Conservation (phyloP, 768 basidiomycete genomes). For the Candolleomyces efflorescens region DNA sequence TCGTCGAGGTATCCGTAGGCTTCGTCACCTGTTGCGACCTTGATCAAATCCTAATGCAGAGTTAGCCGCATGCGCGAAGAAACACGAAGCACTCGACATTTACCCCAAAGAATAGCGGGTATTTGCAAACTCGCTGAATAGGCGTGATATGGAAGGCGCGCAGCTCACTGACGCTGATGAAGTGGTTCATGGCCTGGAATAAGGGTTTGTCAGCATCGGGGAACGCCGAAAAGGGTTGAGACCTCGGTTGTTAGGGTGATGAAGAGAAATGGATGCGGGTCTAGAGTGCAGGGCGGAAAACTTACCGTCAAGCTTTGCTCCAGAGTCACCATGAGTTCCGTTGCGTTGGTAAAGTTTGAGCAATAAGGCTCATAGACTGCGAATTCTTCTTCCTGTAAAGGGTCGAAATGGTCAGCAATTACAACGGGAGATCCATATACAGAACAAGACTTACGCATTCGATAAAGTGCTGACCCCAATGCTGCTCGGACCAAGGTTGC, state of each 20-base stretch:
- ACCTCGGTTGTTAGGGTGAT: conserved; percentile 10
- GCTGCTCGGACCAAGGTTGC: conserved; percentile 76
- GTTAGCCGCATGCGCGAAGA: not conserved
- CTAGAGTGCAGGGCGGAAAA: conserved; percentile 14
- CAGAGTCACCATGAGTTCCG: conserved; percentile 80
- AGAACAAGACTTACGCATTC: conserved; percentile 63
- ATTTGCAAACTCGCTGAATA: conserved; percentile 97
- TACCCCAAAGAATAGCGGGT: conserved; percentile 90
- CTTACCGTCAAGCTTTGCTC: conserved; percentile 84
- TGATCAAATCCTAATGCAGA: conserved; percentile 9
- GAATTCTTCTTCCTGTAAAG: conserved; percentile 91
- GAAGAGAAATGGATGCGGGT: not conserved
- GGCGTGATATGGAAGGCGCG: conserved; percentile 98
- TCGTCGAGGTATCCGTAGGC: conserved; percentile 71
- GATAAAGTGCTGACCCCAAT: conserved; percentile 83
- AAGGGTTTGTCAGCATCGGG: conserved; percentile 33
- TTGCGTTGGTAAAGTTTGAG: conserved; percentile 87
- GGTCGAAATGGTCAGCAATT: conserved; percentile 35
- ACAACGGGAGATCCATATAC: conserved; percentile 36
- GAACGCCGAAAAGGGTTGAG: conserved; percentile 19
- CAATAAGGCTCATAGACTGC: conserved; percentile 97
- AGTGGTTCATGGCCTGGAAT: conserved; percentile 69
- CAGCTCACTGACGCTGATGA: conserved; percentile 90
- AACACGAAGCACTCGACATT: conserved; percentile 26
- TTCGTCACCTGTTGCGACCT: conserved; percentile 26